phyloP scores from a whole-genome alignment of 345 rosid genomes.

The Geranium rotundifolium region DNA sequence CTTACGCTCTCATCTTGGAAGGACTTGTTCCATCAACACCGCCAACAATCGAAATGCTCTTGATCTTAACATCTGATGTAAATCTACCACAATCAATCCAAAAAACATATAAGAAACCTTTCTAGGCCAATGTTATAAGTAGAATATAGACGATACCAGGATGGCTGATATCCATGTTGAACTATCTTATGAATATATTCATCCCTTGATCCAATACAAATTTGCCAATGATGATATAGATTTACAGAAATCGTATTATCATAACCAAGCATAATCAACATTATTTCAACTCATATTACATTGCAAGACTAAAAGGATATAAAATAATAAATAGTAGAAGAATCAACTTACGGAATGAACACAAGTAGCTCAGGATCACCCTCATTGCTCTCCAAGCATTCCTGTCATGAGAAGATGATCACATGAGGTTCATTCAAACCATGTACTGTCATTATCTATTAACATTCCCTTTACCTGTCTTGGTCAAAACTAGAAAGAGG shows the following conservation, averaged over 20 bases:
- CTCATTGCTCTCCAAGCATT: constrained; percentile 79
- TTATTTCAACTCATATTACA: not conserved
- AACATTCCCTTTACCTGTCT: not conserved
- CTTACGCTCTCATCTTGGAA: constrained; percentile 92
- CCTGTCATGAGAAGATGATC: constrained; percentile 30
- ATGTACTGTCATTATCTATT: no score
- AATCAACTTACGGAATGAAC: constrained; percentile 65
- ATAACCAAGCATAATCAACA: not conserved
- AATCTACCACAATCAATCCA: constrained; percentile 37
- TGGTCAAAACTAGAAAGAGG: not conserved
- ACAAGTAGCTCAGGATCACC: constrained; percentile 95
- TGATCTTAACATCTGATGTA: constrained; percentile 92
- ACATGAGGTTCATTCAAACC: not conserved
- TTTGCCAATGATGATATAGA: not conserved
- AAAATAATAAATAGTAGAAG: constrained; percentile 1
- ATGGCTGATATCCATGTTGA: not conserved
- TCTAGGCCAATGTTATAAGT: not conserved
- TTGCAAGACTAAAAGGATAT: not conserved
- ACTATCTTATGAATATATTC: not conserved
- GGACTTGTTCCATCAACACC: constrained; percentile 92
- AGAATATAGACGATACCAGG: not conserved
- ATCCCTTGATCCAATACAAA: not conserved
- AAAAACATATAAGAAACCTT: not conserved
- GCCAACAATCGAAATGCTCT: constrained; percentile 83
- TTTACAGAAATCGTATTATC: no score